A percentile compares a stretch with the other conserved stretches of the same genome.
Evolutionary conservation across 768 basidiomycete genomes (phyloP).

Genomic region (Tulasnella sp.): DNA sequence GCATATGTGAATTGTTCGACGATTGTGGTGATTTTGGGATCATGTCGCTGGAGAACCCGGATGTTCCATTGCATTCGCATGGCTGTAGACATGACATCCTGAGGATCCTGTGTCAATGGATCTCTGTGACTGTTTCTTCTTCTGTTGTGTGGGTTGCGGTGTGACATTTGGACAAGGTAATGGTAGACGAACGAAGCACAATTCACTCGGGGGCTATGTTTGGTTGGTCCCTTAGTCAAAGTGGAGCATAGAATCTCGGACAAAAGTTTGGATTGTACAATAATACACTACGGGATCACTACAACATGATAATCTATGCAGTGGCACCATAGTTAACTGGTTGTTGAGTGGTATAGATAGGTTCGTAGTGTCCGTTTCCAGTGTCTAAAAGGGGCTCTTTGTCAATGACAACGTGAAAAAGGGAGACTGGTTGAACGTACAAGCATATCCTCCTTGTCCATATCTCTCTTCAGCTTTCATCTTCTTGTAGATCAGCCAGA

Average conservation of each 20-base stretch:
- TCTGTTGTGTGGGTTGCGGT: background rate
- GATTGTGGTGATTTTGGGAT: slow-evolving; percentile 65
- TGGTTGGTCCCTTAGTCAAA: background rate
- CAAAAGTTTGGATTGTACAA: background rate
- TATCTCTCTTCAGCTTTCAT: slow-evolving; percentile 57
- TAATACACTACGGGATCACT: background rate
- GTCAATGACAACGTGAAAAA: background rate
- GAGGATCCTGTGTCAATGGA: slow-evolving; percentile 12
- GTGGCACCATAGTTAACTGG: slow-evolving; percentile 30
- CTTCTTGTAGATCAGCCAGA: slow-evolving; percentile 84
- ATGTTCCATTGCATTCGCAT: slow-evolving; percentile 37
- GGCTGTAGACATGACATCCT: slow-evolving; percentile 18
- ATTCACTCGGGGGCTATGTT: background rate
- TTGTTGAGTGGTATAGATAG: slow-evolving; percentile 21
- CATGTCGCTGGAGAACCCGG: slow-evolving; percentile 63
- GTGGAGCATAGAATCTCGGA: background rate
- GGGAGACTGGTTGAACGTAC: slow-evolving; percentile 35
- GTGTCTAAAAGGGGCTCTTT: slow-evolving; percentile 21
- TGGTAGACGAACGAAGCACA: background rate
- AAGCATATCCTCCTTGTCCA: slow-evolving; percentile 60
- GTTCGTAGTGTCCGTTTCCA: slow-evolving; percentile 30
- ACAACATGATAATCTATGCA: slow-evolving; percentile 14
- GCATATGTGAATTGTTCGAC: slow-evolving; percentile 79
- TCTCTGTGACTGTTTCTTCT: background rate
- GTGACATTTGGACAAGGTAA: slow-evolving; percentile 2